Base-by-base conservation (phyloP, 257 asterid genomes). In the Ilex asprella region DNA sequence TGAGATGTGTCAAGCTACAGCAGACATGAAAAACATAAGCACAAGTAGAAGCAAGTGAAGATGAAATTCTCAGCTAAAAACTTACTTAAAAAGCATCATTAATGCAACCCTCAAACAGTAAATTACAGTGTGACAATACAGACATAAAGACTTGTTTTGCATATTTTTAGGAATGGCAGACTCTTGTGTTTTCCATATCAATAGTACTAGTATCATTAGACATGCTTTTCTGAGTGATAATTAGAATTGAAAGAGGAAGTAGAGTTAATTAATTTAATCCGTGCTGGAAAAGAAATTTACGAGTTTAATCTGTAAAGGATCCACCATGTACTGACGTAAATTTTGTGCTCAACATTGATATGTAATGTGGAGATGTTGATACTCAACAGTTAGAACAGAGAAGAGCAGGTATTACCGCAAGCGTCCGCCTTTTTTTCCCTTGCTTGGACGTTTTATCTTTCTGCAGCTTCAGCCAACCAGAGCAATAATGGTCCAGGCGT, bases 341-440 rank as follows among this genome's bases (percentile, higher is more conserved):
- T 46, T 46, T 14, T 46, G 52, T 46, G n/a, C n/a, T 46, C 52
- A 11, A 11, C 52, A 46, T 46, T 46, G 6, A 14, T 46, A 2
- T 46, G 10, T 10, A 46, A 4, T 6, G 4, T 46, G 52, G 4
- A 46, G n/a, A 46, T 46, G 14, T 7, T 2, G 52, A 14, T 46
- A 46, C n/a, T 46, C 52, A 46, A 10, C 14, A 35, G 41, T 35
- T 3, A 4, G 2, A 35, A 35, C 8, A 35, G 5, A 35, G 63
- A 70, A 72, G 57, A 10, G 31, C 46, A 70, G 73, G 52, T 68
- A 55, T 76, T 86, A 92, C 99, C 80, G 63, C 73, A 50, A 92
- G 61, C n/a, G 95, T 86, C 16, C 97, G 85, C 39, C 99, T 82
- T 82, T 86, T 92, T 82, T 82, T 92, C 75, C 97, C 97, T 71